Conservation (phyloP, 805 yeast species). For the Candida hispaniensis region DNA sequence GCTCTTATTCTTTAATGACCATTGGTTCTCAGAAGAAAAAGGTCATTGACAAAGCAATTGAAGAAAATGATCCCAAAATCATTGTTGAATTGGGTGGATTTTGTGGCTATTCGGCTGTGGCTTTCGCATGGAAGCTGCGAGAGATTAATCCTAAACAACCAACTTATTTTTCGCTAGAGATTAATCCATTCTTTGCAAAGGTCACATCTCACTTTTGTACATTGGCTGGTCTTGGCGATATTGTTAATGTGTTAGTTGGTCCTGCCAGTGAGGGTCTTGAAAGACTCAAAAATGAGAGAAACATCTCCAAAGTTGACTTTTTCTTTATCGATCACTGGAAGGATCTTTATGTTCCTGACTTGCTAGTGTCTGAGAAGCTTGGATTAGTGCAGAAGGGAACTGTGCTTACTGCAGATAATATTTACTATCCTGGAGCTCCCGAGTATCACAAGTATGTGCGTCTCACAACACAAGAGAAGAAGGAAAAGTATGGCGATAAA, state of each 20-base stretch:
- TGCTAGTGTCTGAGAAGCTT: slow-evolving; percentile 16
- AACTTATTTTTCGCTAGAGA: slow-evolving; percentile 14
- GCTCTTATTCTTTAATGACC: slow-evolving; percentile 7
- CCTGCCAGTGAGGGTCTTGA: slow-evolving; percentile 15
- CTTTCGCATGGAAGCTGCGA: slow-evolving; percentile 14
- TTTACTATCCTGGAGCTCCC: slow-evolving; percentile 10
- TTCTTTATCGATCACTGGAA: slow-evolving; percentile 18
- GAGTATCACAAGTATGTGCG: slow-evolving; percentile 15
- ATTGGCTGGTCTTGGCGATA: slow-evolving; percentile 11
- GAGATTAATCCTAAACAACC: slow-evolving; percentile 12
- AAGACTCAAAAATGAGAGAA: slow-evolving; percentile 12
- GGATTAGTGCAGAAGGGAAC: slow-evolving; percentile 16
- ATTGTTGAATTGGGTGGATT: slow-evolving; percentile 13
- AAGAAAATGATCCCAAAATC: slow-evolving; percentile 11
- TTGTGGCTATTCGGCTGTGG: slow-evolving; percentile 14
- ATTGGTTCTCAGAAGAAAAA: slow-evolving; percentile 12
- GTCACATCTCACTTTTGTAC: slow-evolving; percentile 11
- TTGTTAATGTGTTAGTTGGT: slow-evolving; percentile 11
- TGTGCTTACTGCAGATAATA: slow-evolving; percentile 16
- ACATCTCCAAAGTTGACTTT: slow-evolving; percentile 15
- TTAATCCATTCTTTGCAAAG: slow-evolving; percentile 13
- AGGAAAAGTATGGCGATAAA: slow-evolving; percentile 9
- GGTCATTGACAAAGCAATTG: slow-evolving; percentile 11
- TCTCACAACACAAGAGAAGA: slow-evolving; percentile 3
- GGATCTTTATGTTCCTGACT: slow-evolving; percentile 16